phyloP scores from a whole-genome alignment of 75 land plant genomes.

The Azolla pinnata region DNA sequence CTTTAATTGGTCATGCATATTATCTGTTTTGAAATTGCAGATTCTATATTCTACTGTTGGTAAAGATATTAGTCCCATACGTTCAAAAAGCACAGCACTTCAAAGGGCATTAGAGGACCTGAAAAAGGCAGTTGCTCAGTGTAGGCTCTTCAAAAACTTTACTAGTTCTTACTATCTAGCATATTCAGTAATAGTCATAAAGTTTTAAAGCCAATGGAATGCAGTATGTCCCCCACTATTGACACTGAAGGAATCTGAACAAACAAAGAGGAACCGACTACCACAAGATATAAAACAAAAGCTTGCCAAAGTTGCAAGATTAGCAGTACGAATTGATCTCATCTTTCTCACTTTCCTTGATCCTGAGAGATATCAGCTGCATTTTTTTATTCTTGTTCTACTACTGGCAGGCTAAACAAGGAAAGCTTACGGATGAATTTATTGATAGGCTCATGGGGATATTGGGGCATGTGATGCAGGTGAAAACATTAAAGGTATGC shows the following conservation, averaged over 20 bases:
- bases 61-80: constrained; percentile 30
- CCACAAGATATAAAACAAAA: constrained; percentile 75
- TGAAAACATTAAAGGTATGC: constrained; percentile 84
- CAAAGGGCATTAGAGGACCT: constrained; percentile 42
- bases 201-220: not conserved
- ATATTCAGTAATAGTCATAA: not conserved
- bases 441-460: constrained; percentile 71
- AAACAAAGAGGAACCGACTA: constrained; percentile 59
- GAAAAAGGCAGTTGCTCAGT: constrained; percentile 21
- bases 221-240: constrained; percentile 54
- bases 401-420: constrained; percentile 60
- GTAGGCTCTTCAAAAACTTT: constrained; percentile 19
- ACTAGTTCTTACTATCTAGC: not conserved
- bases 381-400: too few species aligned
- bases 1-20: not conserved
- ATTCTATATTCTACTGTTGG: constrained; percentile 19
- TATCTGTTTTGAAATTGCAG: constrained; percentile 15
- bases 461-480: constrained; percentile 73
- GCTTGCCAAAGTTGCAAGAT: constrained; percentile 96
- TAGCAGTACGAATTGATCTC: constrained; percentile 60
- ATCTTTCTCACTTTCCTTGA: too few species aligned
- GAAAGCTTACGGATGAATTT: constrained; percentile 63
- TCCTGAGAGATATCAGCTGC: too few species aligned
- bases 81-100: constrained; percentile 32
- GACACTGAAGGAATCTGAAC: constrained; percentile 55